These are phyloP conservation scores for Saccharomyces hybrid DNA, from an alignment of 1,139 yeast genomes.

Conservation along the genomic window DNA sequence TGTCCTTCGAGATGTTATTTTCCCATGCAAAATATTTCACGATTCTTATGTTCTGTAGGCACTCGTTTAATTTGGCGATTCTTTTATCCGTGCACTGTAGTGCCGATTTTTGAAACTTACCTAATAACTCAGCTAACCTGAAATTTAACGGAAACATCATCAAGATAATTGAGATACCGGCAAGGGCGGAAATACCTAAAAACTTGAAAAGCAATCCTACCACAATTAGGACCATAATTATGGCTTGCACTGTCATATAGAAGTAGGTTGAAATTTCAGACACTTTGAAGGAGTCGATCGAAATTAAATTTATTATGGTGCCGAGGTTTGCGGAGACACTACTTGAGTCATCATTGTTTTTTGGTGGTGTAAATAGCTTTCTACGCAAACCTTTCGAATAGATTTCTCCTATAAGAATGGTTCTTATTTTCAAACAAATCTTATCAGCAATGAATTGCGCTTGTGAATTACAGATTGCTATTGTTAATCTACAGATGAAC, in stretches of 20 bases:
- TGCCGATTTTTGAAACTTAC: conserved; percentile 1
- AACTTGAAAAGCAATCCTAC: conserved; percentile 2
- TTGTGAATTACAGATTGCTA: conserved; percentile 3
- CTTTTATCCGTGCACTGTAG: conserved; percentile 4
- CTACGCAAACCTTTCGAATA: not conserved
- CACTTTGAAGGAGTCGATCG: conserved; percentile 47
- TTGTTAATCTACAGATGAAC: conserved; percentile 1
- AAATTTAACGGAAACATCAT: conserved; percentile 4
- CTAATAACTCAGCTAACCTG: conserved; percentile 1
- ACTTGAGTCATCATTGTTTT: conserved; percentile 12
- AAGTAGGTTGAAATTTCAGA: conserved; percentile 31
- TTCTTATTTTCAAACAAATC: not conserved
- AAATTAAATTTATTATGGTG: conserved; percentile 40
- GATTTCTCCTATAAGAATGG: conserved; percentile 1
- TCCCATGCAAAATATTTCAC: conserved; percentile 7
- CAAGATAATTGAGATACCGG: conserved; percentile 3
- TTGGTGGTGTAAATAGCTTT: not conserved
- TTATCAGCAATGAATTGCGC: conserved; percentile 1
- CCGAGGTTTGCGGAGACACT: conserved; percentile 62
- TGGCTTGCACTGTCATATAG: conserved; percentile 3
- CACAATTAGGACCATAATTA: conserved; percentile 4
- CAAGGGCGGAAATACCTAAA: conserved; percentile 3
- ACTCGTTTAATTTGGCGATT: conserved; percentile 3
- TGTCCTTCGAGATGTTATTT: conserved; percentile 3
- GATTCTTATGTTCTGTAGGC: conserved; percentile 5